Base-by-base conservation (phyloP, 257 asterid genomes). In the Lycium ferocissimum region DNA sequence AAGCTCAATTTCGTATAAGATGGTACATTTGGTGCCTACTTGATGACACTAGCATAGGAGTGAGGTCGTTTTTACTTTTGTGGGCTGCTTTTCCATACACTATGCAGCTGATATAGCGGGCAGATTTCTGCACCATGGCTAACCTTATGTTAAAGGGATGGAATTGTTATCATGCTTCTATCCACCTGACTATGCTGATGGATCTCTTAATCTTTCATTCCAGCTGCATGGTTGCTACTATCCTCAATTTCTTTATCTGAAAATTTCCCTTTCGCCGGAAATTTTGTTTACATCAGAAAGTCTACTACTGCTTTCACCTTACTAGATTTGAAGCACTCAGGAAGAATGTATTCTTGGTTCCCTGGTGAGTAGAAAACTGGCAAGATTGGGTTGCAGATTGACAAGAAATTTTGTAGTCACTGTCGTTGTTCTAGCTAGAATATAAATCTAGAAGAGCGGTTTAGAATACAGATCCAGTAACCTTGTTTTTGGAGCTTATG, bases 91-190 rank as follows among this genome's bases (percentile, higher is more conserved):
- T 75, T 22, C 43, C 15, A 49, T 7, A 78, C 22, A 54, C 33
- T 8, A 59, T 53, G 82, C 65, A 26, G 82, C 47, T 51, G 82
- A 78, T 53, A 14, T 22, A 26, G 65, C 26, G 82, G 65, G 47
- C 82, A 78, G 65, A 26, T 78, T 38, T 67, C 14, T 38, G 6
- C 53, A 70, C 54, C 15, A 1, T 66, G 73, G 26, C 11, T 33
- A 40, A 70, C 79, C 26, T 70, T 70, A 69, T 15, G 51, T 37
- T 69, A 51, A 76, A 76, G 62, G 82, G 82, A 76, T 22, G 82
- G 0, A 8, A 51, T 51, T 76, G 47, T 76, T 53, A 26, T 53
- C 82, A 53, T 51, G 65, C 82, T 76, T 76, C 82, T 26, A 53
- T 76, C 47, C 15, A 76, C 82, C 65, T 53, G 7, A 18, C 33